These are phyloP conservation scores for Glycine latifolia DNA, from an alignment of 306 rosid species.

Conservation along the genomic window DNA sequence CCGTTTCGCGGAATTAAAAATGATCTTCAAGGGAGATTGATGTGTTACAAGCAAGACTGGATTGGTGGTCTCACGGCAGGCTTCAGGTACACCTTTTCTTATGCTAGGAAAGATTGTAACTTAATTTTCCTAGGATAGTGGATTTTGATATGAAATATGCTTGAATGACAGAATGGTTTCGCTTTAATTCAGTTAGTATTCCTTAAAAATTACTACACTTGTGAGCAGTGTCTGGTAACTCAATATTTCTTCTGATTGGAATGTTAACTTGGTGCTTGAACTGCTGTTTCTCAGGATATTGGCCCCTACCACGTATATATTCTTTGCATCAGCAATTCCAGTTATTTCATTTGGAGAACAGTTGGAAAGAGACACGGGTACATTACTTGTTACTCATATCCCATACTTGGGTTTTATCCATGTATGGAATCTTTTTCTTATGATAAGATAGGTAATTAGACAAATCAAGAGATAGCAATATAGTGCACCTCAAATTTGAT, in stretches of 20 bases:
- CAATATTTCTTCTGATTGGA: slow-evolving; percentile 26
- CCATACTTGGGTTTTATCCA: slow-evolving; percentile 12
- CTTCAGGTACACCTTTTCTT: slow-evolving; percentile 57
- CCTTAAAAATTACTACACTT: slow-evolving; percentile 28
- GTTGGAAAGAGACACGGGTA: slow-evolving; percentile 77
- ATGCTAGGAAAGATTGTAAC: neutral
- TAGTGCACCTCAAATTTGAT: slow-evolving; percentile 36
- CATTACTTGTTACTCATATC: neutral
- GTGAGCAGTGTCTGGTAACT: slow-evolving; percentile 9
- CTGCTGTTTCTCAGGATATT: slow-evolving; percentile 61
- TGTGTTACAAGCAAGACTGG: slow-evolving; percentile 83
- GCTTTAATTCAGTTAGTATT: neutral
- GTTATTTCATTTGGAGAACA: slow-evolving; percentile 88
- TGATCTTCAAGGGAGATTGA: slow-evolving; percentile 65
- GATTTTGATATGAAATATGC: slow-evolving; percentile 14
- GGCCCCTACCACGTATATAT: slow-evolving; percentile 83
- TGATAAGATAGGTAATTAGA: slow-evolving; percentile 8
- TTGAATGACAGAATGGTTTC: neutral
- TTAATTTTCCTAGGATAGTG: slow-evolving; percentile 5
- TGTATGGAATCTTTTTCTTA: neutral
- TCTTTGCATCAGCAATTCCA: slow-evolving; percentile 86
- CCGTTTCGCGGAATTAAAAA: slow-evolving; percentile 76
- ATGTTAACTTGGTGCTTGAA: slow-evolving; percentile 34
- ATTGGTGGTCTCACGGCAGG: slow-evolving; percentile 71
- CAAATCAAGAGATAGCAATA: neutral